phyloP scores from a whole-genome alignment of 139 green algal species.

The Chlorella ohadii region DNA sequence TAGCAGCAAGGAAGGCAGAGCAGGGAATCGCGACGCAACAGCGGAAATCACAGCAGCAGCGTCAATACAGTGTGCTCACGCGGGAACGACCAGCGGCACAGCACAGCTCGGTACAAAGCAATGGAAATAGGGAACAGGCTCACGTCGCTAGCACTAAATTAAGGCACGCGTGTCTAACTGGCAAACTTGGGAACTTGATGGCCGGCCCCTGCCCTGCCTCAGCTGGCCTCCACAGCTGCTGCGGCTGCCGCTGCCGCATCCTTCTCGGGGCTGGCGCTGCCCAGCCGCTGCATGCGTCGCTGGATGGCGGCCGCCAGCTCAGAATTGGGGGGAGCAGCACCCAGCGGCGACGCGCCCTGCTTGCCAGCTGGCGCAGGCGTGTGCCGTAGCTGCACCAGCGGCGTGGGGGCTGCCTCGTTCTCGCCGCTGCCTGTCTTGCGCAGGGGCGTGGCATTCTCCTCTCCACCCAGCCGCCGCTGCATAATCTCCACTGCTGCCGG shows the following conservation, averaged over 20 bases:
- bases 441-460: constrained; percentile 7
- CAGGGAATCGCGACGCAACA: no score
- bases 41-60: no score
- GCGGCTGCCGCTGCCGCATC: background rate
- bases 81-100: no score
- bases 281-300: constrained; percentile 25
- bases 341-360: background rate
- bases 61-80: no score
- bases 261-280: constrained; percentile 10
- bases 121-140: no score
- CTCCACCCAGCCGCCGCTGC: background rate
- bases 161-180: no score
- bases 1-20: no score
- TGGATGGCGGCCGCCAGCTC: constrained; percentile 36
- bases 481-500: constrained; percentile 40
- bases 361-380: background rate
- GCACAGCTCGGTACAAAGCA: no score
- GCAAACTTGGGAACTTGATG: background rate
- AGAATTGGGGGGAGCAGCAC: background rate
- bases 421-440: background rate
- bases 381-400: constrained; percentile 24
- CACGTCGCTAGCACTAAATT: no score
- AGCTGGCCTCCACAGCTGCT: background rate
- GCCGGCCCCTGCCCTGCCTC: no score
- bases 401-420: background rate